Percentiles rank a stretch among this genome's conserved stretches.
Conservation (phyloP, 805 yeast genomes). For the Grigorovia jiainica region DNA sequence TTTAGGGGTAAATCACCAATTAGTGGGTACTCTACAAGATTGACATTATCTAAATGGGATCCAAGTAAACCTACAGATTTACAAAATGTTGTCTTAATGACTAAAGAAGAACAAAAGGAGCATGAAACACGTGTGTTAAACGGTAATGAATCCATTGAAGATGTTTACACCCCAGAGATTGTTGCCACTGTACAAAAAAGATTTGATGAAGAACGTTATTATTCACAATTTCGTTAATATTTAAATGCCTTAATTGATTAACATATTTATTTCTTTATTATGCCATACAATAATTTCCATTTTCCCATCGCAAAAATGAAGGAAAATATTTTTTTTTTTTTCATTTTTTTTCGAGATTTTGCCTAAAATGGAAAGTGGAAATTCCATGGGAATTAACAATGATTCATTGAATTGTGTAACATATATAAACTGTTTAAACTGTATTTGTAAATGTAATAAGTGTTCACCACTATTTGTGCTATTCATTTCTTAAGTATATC, state of each 20-base stretch:
- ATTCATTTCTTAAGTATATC: too few species aligned
- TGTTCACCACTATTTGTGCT: too few species aligned
- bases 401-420: not conserved
- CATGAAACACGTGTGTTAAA: conserved; percentile 72
- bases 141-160: conserved; percentile 53
- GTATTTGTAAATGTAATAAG: too few species aligned
- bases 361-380: not conserved
- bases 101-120: conserved; percentile 71
- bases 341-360: not conserved
- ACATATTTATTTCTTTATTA: too few species aligned
- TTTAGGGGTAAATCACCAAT: conserved; percentile 88
- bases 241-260: too few species aligned
- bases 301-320: too few species aligned
- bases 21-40: conserved; percentile 69
- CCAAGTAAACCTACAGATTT: conserved; percentile 51
- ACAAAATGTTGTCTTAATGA: conserved; percentile 80
- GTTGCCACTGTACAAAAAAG: conserved; percentile 50
- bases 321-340: not conserved
- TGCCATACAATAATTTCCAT: too few species aligned
- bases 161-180: conserved; percentile 55
- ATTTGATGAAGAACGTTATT: conserved; percentile 66
- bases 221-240: conserved; percentile 41
- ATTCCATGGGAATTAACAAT: not conserved
- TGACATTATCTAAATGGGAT: conserved; percentile 81
- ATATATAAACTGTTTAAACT: not conserved